phyloP scores from a whole-genome alignment of 2,329 filamentous ascomycete genomes.

The Dichotomopilus funicola region DNA sequence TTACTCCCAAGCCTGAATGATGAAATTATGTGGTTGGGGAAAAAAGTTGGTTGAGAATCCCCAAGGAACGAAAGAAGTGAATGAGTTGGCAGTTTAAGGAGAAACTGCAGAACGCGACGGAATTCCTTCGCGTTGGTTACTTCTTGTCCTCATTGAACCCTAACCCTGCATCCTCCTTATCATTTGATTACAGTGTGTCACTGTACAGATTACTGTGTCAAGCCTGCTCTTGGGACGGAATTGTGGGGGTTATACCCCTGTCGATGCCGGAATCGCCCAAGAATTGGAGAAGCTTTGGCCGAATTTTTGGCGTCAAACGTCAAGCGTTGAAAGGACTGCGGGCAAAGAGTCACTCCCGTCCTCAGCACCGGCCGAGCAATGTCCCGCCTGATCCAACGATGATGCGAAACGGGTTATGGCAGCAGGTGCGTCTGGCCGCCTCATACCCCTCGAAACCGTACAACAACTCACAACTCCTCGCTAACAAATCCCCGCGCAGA shows the following conservation, averaged over 20 bases:
- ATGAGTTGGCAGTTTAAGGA: too few relatives aligned
- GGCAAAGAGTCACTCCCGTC: neutral
- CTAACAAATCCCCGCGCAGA: conserved; percentile 10
- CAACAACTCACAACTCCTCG: neutral
- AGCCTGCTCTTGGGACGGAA: neutral
- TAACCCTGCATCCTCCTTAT: neutral
- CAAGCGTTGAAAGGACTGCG: neutral
- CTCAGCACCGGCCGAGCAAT: conserved; percentile 8
- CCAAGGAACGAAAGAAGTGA: too few relatives aligned
- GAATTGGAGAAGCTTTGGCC: conserved; percentile 1
- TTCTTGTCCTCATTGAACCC: neutral
- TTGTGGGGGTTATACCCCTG: neutral
- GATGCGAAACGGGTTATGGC: conserved; percentile 38
- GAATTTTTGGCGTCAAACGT: conserved; percentile 16
- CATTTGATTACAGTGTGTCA: neutral
- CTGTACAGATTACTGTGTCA: neutral
- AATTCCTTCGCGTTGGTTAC: neutral
- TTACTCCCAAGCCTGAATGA: too few relatives aligned
- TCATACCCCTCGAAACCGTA: too few relatives aligned
- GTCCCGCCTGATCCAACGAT: conserved; percentile 27
- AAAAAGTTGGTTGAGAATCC: too few relatives aligned
- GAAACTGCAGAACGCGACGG: too few relatives aligned
- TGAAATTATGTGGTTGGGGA: too few relatives aligned
- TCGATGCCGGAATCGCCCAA: neutral
- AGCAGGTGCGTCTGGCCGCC: conserved; percentile 29